Evolutionary conservation across 495 filamentous ascomycete species (phyloP), one percentile per base, ranked within the genome.

Genomic region (Aspergillus heteromorphus): DNA sequence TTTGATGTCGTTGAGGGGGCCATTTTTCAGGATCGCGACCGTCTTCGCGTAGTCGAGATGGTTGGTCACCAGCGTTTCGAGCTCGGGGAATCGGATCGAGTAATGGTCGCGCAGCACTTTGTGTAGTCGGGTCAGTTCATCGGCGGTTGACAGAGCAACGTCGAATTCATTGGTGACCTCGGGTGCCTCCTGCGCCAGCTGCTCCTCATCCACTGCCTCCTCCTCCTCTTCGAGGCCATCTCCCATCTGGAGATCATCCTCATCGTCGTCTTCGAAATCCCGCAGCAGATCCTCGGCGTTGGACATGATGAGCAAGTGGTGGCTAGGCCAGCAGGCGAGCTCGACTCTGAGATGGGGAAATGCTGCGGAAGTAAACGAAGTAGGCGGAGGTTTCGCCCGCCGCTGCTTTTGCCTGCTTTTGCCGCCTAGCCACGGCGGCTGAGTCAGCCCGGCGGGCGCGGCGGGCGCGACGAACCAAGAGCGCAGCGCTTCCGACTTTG

Each of bases 51-150:
- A 98, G 62, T 97, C 91, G 56, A 98, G 77, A 6, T 93, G 89
- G 62, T 88, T 96, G 57, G 85, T 88, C 61, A 98, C 85, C 34
- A 98, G 82, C 16, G 88, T 91, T 71, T 97, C 93, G n/a, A 98
- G 81, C 71, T 97, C 92, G 5, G 92, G 92, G 60, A 97, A 97
- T 58, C 93, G 84, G 36, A 87, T 79, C 14, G 91, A 95, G 72
- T 97, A 98, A 71, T 97, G 90, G 61, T 98, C 93, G 60, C 92
- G 81, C 54, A 97, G 87, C 64, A 87, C 90, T 77, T 97, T 97
- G 76, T 97, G 95, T 51, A 97, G 88, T 11, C 92, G 85, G 8
- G 87, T 88, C 45, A 97, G 88, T 68, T 97, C 91, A 62, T 88
- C 88, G 53, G 93, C 91, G 49, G 96, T 97, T 48, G 83, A 84